Base-by-base conservation (phyloP, 495 filamentous ascomycete species). In the Amniculicola lignicola region DNA sequence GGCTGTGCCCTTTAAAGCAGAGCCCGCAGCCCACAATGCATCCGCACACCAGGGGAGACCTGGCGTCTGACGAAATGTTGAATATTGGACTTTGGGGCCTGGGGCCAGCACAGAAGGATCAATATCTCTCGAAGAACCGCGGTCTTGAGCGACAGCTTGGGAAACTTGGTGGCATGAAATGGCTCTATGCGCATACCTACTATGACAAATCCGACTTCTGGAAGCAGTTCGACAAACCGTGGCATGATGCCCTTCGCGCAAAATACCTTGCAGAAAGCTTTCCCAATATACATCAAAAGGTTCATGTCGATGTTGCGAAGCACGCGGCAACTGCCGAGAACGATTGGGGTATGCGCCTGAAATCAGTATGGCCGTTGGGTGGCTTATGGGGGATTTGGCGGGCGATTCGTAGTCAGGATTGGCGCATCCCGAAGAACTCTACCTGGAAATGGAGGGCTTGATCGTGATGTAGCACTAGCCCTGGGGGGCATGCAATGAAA, bases 131-230 rank as follows among this genome's bases (percentile, higher is more conserved):
- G 0, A 77, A 77, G 47, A 92, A 94, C 68, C 77, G 81, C 2
- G 74, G 75, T 14, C 70, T 94, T 4, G 88, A 92, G 67, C 56
- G 64, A 0, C 82, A 82, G 55, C 72, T 91, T 5, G 71, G 69
- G 7, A 79, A 80, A 47, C 73, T 91, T 1, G 81, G 84, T n/a
- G 88, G 89, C 9, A 79, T 77, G 74, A 82, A 82, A 58, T 82
- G 78, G 75, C 68, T 83, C 11, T 84, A 83, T 64, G 79, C 81
- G 18, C 76, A 81, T 39, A 74, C 78, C 0, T 84, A 80, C 63
- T 79, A 79, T 45, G 67, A 63, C 5, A 74, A 82, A 55, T 55
- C 70, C 0, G 79, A 81, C 45, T 83, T 84, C 67, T 82, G 80
- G 79, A 25, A 54, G 1, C 40, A 46, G 24, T 59, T 47, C 24